Conservation (phyloP, 2,329 filamentous ascomycete genomes). For the Fusarium bulbicola region DNA sequence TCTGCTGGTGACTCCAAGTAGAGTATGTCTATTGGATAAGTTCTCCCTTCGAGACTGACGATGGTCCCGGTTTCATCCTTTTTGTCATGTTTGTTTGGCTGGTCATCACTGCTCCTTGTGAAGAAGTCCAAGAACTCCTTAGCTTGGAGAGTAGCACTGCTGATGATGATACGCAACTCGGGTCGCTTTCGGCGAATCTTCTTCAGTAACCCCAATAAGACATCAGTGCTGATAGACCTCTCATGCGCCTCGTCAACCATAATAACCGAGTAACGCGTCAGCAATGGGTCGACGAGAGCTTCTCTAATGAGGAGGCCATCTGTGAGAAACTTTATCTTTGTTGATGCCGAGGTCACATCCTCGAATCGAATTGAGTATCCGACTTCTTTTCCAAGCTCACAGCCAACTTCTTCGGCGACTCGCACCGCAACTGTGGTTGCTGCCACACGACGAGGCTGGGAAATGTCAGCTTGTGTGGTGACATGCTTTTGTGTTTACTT, state of each 20-base stretch:
- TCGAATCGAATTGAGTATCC: slow-evolving; percentile 95
- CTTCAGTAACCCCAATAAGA: slow-evolving; percentile 88
- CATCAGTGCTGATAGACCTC: slow-evolving; percentile 89
- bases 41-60: slow-evolving; percentile 85
- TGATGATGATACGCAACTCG: slow-evolving; percentile 88
- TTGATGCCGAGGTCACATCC: slow-evolving; percentile 85
- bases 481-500: slow-evolving; percentile 44
- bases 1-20: slow-evolving; percentile 82
- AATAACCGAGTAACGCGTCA: slow-evolving; percentile 92
- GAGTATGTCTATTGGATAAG: slow-evolving; percentile 87
- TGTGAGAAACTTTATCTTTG: slow-evolving; percentile 93
- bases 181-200: slow-evolving; percentile 84
- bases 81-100: slow-evolving; percentile 42
- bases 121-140: slow-evolving; percentile 89
- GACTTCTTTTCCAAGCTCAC: slow-evolving; percentile 87
- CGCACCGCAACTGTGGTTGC: slow-evolving; percentile 88
- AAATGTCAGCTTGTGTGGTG: slow-evolving; percentile 20
- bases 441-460: slow-evolving; percentile 85
- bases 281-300: slow-evolving; percentile 88
- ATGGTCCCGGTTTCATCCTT: slow-evolving; percentile 59
- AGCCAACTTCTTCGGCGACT: slow-evolving; percentile 89
- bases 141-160: slow-evolving; percentile 92
- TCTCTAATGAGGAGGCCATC: slow-evolving; percentile 92
- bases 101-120: slow-evolving; percentile 51
- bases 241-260: slow-evolving; percentile 99